Percentiles rank a stretch among this genome's conserved stretches.
Conservation (phyloP, 495 filamentous ascomycete genomes). For the Xylona heveae region DNA sequence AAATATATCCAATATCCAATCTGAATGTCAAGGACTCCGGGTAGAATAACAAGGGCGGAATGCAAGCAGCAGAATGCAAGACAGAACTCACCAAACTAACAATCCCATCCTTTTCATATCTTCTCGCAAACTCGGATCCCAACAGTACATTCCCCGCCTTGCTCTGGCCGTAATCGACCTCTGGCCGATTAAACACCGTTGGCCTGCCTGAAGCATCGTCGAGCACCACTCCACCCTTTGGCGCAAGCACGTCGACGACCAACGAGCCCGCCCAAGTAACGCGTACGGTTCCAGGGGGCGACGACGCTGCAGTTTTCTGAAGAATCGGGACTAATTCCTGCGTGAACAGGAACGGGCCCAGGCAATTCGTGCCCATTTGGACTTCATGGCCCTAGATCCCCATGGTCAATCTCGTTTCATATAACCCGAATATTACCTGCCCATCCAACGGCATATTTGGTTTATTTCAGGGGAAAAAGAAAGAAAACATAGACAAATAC, state of each 20-base stretch:
- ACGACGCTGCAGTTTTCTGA: conserved; percentile 7
- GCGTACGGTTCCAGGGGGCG: conserved; percentile 9
- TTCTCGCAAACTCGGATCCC: conserved; percentile 4
- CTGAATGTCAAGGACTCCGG: too few relatives aligned
- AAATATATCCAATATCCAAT: too few relatives aligned
- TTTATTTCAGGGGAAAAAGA: too few relatives aligned
- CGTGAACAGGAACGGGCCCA: conserved; percentile 17
- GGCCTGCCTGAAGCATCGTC: neutral
- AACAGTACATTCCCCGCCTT: conserved; percentile 7
- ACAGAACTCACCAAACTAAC: conserved; percentile 14
- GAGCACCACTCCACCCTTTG: conserved; percentile 3
- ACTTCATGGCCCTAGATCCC: conserved; percentile 20
- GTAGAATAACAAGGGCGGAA: too few relatives aligned
- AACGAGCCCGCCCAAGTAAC: conserved; percentile 16
- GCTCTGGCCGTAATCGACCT: conserved; percentile 1
- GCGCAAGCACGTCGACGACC: conserved; percentile 10
- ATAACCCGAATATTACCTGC: too few relatives aligned
- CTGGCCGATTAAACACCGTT: neutral
- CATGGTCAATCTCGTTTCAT: too few relatives aligned
- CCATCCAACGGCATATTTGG: too few relatives aligned
- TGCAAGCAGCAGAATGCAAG: neutral
- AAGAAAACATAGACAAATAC: too few relatives aligned
- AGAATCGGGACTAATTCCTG: conserved; percentile 15
- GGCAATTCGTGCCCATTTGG: conserved; percentile 19
- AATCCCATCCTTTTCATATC: conserved; percentile 9